Base-by-base conservation (phyloP, 2,329 filamentous ascomycete genomes). In the Lomentospora prolificans region DNA sequence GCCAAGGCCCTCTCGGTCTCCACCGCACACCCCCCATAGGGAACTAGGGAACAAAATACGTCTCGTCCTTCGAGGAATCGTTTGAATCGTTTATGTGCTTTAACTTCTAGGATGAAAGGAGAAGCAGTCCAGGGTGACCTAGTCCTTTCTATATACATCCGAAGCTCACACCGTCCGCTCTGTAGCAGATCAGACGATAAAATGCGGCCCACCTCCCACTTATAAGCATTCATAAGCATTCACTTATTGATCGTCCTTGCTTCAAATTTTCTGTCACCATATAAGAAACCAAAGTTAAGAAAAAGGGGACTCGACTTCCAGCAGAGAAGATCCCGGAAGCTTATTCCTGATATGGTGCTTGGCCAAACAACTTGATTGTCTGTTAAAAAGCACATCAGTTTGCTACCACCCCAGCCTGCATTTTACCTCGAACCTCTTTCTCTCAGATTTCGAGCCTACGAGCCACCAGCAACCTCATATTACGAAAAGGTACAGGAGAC, bases 41-140 rank as follows among this genome's bases (percentile, higher is more conserved):
- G 60, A 63, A 65, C 67, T 71, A 69, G 71, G 72, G 71, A 73
- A 75, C 74, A 66, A 69, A 69, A 72, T 67, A 66, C 63, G 71
- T n/a, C n/a, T n/a, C n/a, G n/a, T n/a, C n/a, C n/a, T n/a, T n/a
- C n/a, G n/a, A n/a, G n/a, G n/a, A n/a, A n/a, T n/a, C n/a, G n/a
- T n/a, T n/a, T n/a, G n/a, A n/a, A n/a, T n/a, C n/a, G n/a, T n/a
- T n/a, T n/a, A n/a, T 66, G 66, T 74, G 74, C 73, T 75, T 76
- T 70, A 69, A 70, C 67, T 66, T 70, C 19, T 67, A 65, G 63
- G 68, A 66, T 69, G 65, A 71, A 68, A 70, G 69, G 64, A 64
- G 65, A 67, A 64, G 65, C 64, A 67, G 66, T 67, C 66, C 64
- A 69, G 69, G 70, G 14, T 56, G 33, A 22, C 30, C 54, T 17